Percentiles rank a stretch among this genome's conserved stretches.
Evolutionary conservation across 805 yeast genomes (phyloP).

Genomic region (Suhomyces emberorum): DNA sequence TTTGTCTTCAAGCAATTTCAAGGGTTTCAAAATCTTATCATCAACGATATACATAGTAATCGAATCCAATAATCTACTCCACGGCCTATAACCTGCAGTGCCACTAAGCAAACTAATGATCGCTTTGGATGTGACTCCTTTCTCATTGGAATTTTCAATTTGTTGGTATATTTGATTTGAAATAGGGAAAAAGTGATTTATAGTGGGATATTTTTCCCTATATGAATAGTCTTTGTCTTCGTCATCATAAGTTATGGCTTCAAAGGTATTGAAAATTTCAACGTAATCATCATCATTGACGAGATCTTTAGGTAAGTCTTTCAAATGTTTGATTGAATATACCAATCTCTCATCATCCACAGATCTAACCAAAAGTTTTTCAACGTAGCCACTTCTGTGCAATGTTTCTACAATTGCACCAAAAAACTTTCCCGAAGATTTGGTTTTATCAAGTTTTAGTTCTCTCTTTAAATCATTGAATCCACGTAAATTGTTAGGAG

Average conservation of each 20-base stretch:
- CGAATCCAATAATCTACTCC: constrained; percentile 49
- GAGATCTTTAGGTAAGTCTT: constrained; percentile 47
- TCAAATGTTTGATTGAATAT: constrained; percentile 38
- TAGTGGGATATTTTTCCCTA: constrained; percentile 21
- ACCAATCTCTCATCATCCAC: constrained; percentile 29
- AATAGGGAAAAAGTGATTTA: constrained; percentile 59
- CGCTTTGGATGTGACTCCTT: constrained; percentile 62
- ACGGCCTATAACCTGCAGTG: constrained; percentile 46
- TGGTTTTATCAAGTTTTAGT: constrained; percentile 45
- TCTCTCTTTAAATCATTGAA: constrained; percentile 60
- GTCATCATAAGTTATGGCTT: constrained; percentile 13
- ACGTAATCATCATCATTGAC: constrained; percentile 42
- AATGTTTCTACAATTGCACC: constrained; percentile 46
- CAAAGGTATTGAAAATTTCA: constrained; percentile 15
- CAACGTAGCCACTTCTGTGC: constrained; percentile 43
- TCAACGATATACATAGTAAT: constrained; percentile 40
- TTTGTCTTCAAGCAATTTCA: constrained; percentile 25
- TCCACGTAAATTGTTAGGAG: constrained; percentile 60
- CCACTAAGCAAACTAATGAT: constrained; percentile 54
- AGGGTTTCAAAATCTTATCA: constrained; percentile 11
- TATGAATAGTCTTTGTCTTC: constrained; percentile 20
- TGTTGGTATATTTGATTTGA: constrained; percentile 60
- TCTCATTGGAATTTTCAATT: constrained; percentile 27
- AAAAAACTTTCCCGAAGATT: constrained; percentile 43
- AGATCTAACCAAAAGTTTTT: constrained; percentile 48